A percentile compares a stretch with the other conserved stretches of the same genome.
Conservation (phyloP, 78 protist species). For the Cavenderia fasciculata region DNA sequence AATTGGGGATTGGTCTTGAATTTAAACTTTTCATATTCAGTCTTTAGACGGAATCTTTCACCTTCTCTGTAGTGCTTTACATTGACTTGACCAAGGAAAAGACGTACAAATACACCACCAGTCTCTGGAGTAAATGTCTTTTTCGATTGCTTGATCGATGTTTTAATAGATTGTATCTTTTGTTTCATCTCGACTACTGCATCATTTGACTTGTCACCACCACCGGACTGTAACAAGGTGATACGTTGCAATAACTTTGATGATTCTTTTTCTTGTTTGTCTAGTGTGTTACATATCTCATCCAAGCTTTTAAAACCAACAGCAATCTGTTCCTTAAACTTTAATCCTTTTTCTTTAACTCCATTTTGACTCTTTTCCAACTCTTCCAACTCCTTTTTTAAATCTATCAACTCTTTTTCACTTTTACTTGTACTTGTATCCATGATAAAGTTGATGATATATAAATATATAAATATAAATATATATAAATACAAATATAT, state of each 20-base stretch:
- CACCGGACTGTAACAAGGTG: background rate
- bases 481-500: too few relatives aligned
- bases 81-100: constrained; percentile 80
- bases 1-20: constrained; percentile 67
- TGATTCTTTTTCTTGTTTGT: constrained; percentile 66
- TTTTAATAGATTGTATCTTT: background rate
- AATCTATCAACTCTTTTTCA: constrained; percentile 1
- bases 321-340: constrained; percentile 25
- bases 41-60: constrained; percentile 72
- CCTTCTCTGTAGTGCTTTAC: constrained; percentile 78
- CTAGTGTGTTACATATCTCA: constrained; percentile 30
- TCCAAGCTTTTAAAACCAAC: constrained; percentile 33
- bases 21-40: constrained; percentile 82
- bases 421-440: background rate
- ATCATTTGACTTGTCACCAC: constrained; percentile 38
- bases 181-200: background rate
- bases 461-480: background rate
- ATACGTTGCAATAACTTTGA: background rate
- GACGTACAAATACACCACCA: constrained; percentile 67
- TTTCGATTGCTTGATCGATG: constrained; percentile 12
- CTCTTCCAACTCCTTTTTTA: constrained; percentile 32
- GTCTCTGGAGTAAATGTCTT: constrained; percentile 58
- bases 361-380: background rate
- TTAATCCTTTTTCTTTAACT: constrained; percentile 30
- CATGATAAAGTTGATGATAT: too few relatives aligned